phyloP scores from a whole-genome alignment of 2,329 filamentous ascomycete genomes.

The Paraphoma chrysanthemicola region DNA sequence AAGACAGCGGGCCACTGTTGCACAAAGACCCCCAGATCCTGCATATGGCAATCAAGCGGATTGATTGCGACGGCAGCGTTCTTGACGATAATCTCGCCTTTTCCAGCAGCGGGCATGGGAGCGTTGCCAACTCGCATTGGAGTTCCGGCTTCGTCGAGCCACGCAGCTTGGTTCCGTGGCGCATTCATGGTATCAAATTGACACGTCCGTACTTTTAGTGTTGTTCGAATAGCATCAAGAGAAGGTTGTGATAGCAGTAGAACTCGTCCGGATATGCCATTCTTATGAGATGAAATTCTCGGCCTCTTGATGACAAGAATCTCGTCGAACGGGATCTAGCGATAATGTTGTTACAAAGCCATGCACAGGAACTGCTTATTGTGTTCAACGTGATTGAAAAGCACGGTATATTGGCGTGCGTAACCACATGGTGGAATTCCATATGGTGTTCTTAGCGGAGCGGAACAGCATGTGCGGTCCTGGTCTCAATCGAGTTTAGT shows the following conservation, averaged over 20 bases:
- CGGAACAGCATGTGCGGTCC: conserved; percentile 4
- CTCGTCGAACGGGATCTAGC: no score
- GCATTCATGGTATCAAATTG: neutral
- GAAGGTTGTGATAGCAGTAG: neutral
- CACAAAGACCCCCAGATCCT: conserved; percentile 39
- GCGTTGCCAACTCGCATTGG: conserved; percentile 27
- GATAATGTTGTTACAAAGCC: neutral
- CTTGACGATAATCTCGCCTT: conserved; percentile 33
- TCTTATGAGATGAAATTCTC: no score
- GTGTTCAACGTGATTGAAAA: neutral
- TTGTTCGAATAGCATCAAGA: no score
- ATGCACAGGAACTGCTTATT: neutral
- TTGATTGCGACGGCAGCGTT: conserved; percentile 39
- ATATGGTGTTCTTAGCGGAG: conserved; percentile 17
- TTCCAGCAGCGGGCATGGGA: conserved; percentile 23
- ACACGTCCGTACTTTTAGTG: neutral
- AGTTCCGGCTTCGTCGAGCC: conserved; percentile 21
- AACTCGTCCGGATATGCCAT: neutral
- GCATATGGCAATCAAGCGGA: conserved; percentile 30
- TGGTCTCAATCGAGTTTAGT: neutral
- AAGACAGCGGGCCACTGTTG: conserved; percentile 36
- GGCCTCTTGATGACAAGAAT: no score
- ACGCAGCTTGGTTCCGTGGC: conserved; percentile 30
- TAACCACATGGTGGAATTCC: conserved; percentile 8
- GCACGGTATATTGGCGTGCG: conserved; percentile 5